phyloP scores from a whole-genome alignment of 2,329 filamentous ascomycete species.

The Albophoma yamanashiensis region DNA sequence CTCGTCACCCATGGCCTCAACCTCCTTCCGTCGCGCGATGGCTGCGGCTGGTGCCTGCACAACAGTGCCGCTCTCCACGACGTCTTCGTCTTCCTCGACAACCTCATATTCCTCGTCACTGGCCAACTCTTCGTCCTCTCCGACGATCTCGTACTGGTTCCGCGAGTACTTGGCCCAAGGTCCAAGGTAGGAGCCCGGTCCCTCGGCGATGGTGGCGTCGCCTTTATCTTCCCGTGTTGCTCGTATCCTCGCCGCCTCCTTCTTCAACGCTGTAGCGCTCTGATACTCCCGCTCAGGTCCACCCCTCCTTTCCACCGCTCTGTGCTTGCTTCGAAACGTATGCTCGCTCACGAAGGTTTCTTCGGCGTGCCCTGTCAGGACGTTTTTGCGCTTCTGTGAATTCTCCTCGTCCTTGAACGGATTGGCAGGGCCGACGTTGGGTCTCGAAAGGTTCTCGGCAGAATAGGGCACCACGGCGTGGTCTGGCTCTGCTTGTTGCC shows the following conservation, averaged over 20 bases:
- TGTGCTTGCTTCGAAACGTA: constrained; percentile 79
- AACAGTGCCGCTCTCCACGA: constrained; percentile 53
- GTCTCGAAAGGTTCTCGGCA: constrained; percentile 60
- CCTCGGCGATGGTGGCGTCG: constrained; percentile 72
- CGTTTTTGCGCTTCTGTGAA: constrained; percentile 64
- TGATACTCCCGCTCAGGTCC: constrained; percentile 46
- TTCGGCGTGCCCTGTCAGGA: constrained; percentile 75
- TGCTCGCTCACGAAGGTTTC: constrained; percentile 86
- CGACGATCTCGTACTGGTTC: constrained; percentile 63
- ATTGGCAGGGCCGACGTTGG: constrained; percentile 59
- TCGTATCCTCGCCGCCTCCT: constrained; percentile 55
- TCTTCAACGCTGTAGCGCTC: constrained; percentile 51
- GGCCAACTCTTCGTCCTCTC: constrained; percentile 62
- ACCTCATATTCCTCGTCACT: constrained; percentile 73
- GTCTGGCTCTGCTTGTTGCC: constrained; percentile 41
- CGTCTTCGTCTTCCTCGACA: constrained; percentile 64
- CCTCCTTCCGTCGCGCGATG: constrained; percentile 44
- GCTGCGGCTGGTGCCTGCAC: constrained; percentile 44
- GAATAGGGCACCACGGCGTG: constrained; percentile 55
- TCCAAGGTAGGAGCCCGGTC: constrained; percentile 79
- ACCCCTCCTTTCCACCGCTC: constrained; percentile 62
- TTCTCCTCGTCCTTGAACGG: constrained; percentile 58
- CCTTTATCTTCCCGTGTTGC: constrained; percentile 79
- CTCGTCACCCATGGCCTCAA: constrained; percentile 56
- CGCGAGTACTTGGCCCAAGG: constrained; percentile 84